phyloP scores from a whole-genome alignment of 1,284 basidiomycete genomes.

The Fomitopsis schrenkii region DNA sequence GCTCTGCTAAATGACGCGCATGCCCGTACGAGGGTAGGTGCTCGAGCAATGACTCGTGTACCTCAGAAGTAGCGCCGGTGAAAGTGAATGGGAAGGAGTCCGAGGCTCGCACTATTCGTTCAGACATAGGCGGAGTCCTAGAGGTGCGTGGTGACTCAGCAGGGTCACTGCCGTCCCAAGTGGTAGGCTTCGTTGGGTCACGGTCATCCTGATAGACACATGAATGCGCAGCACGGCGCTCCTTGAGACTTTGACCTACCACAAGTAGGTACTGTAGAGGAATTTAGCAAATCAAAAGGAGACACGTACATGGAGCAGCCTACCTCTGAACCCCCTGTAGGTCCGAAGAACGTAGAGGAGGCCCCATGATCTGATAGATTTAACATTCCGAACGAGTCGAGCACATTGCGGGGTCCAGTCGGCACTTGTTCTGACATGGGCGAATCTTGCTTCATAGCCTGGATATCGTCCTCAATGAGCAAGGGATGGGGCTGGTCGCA shows the following conservation, averaged over 20 bases:
- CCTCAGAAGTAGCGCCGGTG: conserved; percentile 41
- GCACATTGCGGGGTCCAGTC: conserved; percentile 14
- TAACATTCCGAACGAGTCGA: conserved; percentile 48
- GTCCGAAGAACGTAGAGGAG: conserved; percentile 58
- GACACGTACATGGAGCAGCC: conserved; percentile 10
- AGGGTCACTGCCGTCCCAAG: conserved; percentile 22
- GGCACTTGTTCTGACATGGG: conserved; percentile 5
- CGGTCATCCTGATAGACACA: conserved; percentile 18
- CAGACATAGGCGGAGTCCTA: conserved; percentile 31
- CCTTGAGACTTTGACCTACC: conserved; percentile 15
- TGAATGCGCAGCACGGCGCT: conserved; percentile 1
- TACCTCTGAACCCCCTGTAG: conserved; percentile 54
- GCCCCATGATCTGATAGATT: conserved; percentile 58
- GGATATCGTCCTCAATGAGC: conserved; percentile 49
- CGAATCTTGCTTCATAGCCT: conserved; percentile 28
- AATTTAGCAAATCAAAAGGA: conserved; percentile 4
- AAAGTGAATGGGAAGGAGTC: conserved; percentile 63
- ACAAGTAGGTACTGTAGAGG: conserved; percentile 24
- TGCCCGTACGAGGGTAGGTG: conserved; percentile 28
- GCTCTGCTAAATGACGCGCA: conserved; percentile 59
- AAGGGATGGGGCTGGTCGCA: conserved; percentile 56
- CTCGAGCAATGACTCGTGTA: conserved; percentile 44
- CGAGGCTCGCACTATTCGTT: conserved; percentile 50
- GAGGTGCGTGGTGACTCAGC: conserved; percentile 32
- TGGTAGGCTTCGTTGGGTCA: conserved; percentile 18